A percentile compares a stretch with the other conserved stretches of the same genome.
These are phyloP conservation scores for Aspergillus awamori DNA, from an alignment of 2,329 filamentous ascomycete species.

Conservation along the genomic window DNA sequence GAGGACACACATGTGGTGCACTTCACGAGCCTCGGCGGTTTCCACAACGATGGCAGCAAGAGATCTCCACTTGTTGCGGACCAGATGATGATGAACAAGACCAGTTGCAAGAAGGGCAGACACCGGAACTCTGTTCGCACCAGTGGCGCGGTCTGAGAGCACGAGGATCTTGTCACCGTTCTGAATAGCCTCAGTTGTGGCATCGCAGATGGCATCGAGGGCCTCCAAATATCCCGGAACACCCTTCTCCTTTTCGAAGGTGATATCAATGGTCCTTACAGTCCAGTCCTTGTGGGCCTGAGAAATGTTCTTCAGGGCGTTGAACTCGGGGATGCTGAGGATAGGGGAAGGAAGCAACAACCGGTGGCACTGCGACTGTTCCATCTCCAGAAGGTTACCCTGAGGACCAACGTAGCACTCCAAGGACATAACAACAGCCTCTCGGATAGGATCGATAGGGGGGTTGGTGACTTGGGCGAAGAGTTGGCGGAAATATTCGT, in stretches of 20 bases:
- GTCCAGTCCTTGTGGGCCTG: slow-evolving; percentile 77
- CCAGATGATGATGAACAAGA: slow-evolving; percentile 93
- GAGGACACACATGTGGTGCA: slow-evolving; percentile 98
- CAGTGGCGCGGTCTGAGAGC: slow-evolving; percentile 85
- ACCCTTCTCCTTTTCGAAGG: slow-evolving; percentile 84
- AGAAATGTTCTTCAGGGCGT: slow-evolving; percentile 77
- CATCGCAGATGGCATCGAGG: slow-evolving; percentile 84
- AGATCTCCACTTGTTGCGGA: slow-evolving; percentile 93
- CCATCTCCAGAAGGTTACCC: slow-evolving; percentile 93
- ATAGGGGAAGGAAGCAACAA: slow-evolving; percentile 86
- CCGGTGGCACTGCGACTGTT: slow-evolving; percentile 82
- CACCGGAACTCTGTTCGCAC: slow-evolving; percentile 77
- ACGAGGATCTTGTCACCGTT: slow-evolving; percentile 83
- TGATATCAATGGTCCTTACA: slow-evolving; percentile 87
- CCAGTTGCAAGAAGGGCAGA: slow-evolving; percentile 86
- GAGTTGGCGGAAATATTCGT: slow-evolving; percentile 96
- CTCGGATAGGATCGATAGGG: slow-evolving; percentile 93
- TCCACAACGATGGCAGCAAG: slow-evolving; percentile 85
- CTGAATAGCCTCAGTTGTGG: slow-evolving; percentile 80
- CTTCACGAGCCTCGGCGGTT: slow-evolving; percentile 92
- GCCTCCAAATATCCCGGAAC: slow-evolving; percentile 82
- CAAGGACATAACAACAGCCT: slow-evolving; percentile 97
- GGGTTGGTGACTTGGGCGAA: slow-evolving; percentile 98
- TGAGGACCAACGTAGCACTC: slow-evolving; percentile 96
- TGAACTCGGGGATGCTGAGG: slow-evolving; percentile 87